Percentiles rank a stretch among this genome's conserved stretches.
These are phyloP conservation scores for Xylaria sp. DNA, from an alignment of 2,329 filamentous ascomycete species.

Conservation along the genomic window DNA sequence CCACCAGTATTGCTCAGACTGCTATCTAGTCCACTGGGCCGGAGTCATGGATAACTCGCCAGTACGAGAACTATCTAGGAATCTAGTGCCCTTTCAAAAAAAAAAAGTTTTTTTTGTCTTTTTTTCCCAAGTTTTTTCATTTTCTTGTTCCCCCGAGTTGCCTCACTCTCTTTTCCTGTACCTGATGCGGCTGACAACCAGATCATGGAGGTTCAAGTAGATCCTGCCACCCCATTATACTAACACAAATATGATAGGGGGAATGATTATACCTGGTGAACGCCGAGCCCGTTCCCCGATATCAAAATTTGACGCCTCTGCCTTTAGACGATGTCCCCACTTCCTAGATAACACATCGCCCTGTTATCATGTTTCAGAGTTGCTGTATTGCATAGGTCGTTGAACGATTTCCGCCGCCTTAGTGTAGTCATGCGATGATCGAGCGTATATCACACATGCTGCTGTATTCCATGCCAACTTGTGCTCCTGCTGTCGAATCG, in stretches of 20 bases:
- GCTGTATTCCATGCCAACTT: slow-evolving; percentile 36
- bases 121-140: slow-evolving; percentile 30
- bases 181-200: slow-evolving; percentile 3
- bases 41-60: slow-evolving; percentile 29
- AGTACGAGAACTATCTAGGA: slow-evolving; percentile 45
- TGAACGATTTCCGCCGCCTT: slow-evolving; percentile 10
- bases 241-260: background rate
- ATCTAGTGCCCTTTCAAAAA: slow-evolving; percentile 45
- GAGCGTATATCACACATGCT: slow-evolving; percentile 26
- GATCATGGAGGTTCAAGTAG: slow-evolving; percentile 7
- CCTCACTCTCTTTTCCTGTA: slow-evolving; percentile 8
- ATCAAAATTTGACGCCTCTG: slow-evolving; percentile 2
- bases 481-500: slow-evolving; percentile 50
- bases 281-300: background rate
- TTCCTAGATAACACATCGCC: slow-evolving; percentile 11
- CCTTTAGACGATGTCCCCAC: background rate
- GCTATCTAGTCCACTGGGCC: slow-evolving; percentile 47
- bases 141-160: background rate
- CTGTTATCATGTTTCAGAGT: slow-evolving; percentile 19
- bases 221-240: slow-evolving; percentile 7
- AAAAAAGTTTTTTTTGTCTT: slow-evolving; percentile 43
- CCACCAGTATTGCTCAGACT: slow-evolving; percentile 46
- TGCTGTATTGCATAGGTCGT: slow-evolving; percentile 15
- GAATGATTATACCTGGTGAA: slow-evolving; percentile 11
- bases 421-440: slow-evolving; percentile 22